A percentile compares a stretch with the other conserved stretches of the same genome.
Evolutionary conservation across 2,329 filamentous ascomycete genomes (phyloP).

Genomic region (Fusarium oligoseptatum): DNA sequence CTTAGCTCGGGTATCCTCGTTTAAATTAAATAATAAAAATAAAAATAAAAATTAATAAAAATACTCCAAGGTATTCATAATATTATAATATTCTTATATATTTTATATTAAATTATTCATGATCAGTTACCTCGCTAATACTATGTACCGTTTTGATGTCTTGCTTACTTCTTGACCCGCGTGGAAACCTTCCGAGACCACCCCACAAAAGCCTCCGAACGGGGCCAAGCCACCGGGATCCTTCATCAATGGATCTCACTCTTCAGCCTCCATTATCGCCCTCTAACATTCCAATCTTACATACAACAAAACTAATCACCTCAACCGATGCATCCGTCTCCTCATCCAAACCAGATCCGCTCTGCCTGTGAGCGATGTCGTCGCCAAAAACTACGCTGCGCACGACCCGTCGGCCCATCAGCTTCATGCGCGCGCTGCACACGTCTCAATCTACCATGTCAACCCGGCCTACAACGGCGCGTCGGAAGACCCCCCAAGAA

Average conservation of each 20-base stretch:
- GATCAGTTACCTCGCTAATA: no score
- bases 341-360: conserved; percentile 51
- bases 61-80: no score
- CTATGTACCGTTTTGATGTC: no score
- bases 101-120: no score
- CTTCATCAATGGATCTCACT: not conserved
- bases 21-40: no score
- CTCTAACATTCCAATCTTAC: not conserved
- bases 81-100: no score
- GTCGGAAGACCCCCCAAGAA: conserved; percentile 49
- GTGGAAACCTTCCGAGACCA: conserved; percentile 35
- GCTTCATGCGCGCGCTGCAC: conserved; percentile 47
- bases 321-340: conserved; percentile 29
- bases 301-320: not conserved
- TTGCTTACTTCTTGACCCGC: no score
- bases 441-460: conserved; percentile 47
- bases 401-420: conserved; percentile 38
- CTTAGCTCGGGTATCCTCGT: no score
- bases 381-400: conserved; percentile 51
- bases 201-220: conserved; percentile 39
- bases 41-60: no score
- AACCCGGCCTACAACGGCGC: conserved; percentile 48
- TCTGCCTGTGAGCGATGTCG: conserved; percentile 52
- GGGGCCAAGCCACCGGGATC: not conserved
- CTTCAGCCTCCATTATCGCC: not conserved